A percentile compares a stretch with the other conserved stretches of the same genome.
Conservation (phyloP, 352 stramenopile species). For the Phytophthora pseudosyringae region DNA sequence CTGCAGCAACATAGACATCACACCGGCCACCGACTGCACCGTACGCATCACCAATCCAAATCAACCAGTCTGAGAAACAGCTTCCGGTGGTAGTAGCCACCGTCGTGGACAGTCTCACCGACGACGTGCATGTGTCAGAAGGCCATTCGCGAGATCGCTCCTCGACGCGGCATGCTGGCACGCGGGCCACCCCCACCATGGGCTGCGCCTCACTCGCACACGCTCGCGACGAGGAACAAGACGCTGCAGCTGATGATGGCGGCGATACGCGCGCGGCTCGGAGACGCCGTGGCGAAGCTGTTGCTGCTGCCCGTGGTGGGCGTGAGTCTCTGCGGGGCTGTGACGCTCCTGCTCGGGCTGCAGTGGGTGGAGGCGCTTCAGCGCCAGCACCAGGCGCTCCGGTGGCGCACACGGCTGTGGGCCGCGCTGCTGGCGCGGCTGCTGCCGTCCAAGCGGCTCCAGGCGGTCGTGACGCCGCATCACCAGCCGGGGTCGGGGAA, state of each 20-base stretch:
- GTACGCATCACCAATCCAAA: background rate
- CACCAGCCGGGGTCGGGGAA: slow-evolving; percentile 1
- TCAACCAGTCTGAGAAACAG: slow-evolving; percentile 2
- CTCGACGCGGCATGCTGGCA: slow-evolving; percentile 16
- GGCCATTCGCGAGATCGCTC: slow-evolving; percentile 19
- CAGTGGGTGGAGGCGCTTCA: slow-evolving; percentile 68
- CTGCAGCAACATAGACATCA: background rate
- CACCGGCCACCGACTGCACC: slow-evolving; percentile 5
- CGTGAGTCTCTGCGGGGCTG: slow-evolving; percentile 60
- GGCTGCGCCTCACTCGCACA: slow-evolving; percentile 21
- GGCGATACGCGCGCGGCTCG: slow-evolving; percentile 26
- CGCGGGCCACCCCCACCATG: background rate
- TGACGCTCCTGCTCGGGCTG: slow-evolving; percentile 60
- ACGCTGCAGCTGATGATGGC: slow-evolving; percentile 5
- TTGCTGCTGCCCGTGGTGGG: slow-evolving; percentile 72
- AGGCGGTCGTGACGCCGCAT: slow-evolving; percentile 13
- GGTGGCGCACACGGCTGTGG: slow-evolving; percentile 27
- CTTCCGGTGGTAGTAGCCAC: slow-evolving; percentile 1
- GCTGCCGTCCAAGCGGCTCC: slow-evolving; percentile 28
- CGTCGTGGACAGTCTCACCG: background rate
- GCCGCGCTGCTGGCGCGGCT: slow-evolving; percentile 25
- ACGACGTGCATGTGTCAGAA: slow-evolving; percentile 25
- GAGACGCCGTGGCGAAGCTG: slow-evolving; percentile 51
- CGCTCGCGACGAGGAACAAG: slow-evolving; percentile 24
- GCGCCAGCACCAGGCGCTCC: slow-evolving; percentile 19